Evolutionary conservation across 176 grass and related monocot species (phyloP).

Genomic region (Chrysopogon serrulatus): DNA sequence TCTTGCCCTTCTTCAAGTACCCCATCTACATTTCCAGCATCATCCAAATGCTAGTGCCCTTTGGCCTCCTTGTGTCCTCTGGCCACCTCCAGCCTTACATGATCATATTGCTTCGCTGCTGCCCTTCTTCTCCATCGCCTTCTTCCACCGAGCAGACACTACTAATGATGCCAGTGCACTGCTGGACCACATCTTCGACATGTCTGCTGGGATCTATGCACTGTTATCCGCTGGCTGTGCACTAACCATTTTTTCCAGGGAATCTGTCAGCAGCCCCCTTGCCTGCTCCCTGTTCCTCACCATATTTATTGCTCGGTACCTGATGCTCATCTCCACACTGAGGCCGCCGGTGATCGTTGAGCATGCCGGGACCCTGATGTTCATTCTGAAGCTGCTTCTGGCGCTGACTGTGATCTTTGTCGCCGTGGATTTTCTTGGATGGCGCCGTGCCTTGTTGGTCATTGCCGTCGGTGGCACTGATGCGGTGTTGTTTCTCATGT

Average conservation of each 20-base stretch:
- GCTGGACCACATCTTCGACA: background rate
- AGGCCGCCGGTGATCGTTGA: background rate
- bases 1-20: background rate
- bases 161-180: background rate
- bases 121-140: background rate
- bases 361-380: background rate
- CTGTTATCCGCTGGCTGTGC: background rate
- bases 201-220: background rate
- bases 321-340: background rate
- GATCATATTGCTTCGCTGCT: background rate
- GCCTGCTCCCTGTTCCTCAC: background rate
- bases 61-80: background rate
- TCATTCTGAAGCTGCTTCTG: background rate
- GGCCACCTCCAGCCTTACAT: background rate
- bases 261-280: background rate
- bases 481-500: background rate
- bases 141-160: background rate
- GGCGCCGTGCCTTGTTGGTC: background rate
- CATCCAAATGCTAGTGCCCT: background rate
- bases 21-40: background rate
- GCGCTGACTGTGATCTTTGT: background rate
- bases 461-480: background rate
- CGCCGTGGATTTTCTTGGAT: background rate
- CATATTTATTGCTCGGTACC: background rate
- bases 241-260: background rate